These are phyloP conservation scores for Auriscalpium vulgare DNA, from an alignment of 768 basidiomycete genomes.

Conservation along the genomic window DNA sequence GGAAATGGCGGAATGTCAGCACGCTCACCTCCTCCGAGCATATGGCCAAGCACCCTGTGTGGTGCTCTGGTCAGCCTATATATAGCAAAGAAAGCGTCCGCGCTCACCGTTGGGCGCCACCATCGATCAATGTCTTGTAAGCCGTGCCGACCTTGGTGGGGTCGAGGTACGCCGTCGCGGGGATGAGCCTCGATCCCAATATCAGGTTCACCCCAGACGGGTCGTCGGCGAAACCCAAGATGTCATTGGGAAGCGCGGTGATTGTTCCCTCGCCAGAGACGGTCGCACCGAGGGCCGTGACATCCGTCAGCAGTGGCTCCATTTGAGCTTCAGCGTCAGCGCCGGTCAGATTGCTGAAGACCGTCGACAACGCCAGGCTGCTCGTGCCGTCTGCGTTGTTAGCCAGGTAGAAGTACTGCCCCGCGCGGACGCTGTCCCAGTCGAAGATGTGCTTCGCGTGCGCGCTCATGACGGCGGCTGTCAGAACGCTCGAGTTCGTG, in stretches of 20 bases:
- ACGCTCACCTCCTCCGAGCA: conserved; percentile 12
- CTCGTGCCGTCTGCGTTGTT: neutral
- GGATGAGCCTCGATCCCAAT: conserved; percentile 12
- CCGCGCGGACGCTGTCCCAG: conserved; percentile 22
- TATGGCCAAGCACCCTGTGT: neutral
- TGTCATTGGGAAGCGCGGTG: neutral
- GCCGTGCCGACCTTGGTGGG: conserved; percentile 4
- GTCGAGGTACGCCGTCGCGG: neutral
- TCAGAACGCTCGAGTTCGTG: conserved; percentile 12
- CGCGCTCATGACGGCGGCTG: conserved; percentile 19
- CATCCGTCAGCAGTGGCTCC: neutral
- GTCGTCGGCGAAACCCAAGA: conserved; percentile 3
- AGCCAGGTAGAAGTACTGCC: conserved; percentile 3
- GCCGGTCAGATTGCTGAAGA: conserved; percentile 5
- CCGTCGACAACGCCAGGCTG: conserved; percentile 24
- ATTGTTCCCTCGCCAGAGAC: neutral
- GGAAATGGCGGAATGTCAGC: no score
- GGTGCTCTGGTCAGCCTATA: no score
- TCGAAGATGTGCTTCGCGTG: conserved; percentile 31
- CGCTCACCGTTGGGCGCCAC: neutral
- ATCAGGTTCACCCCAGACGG: conserved; percentile 2
- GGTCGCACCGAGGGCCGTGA: neutral
- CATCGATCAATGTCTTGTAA: conserved; percentile 4
- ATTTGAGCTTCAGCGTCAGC: neutral
- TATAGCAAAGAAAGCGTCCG: no score